Evolutionary conservation across 495 filamentous ascomycete species (phyloP).

Genomic region (Lepidopterella palustris): DNA sequence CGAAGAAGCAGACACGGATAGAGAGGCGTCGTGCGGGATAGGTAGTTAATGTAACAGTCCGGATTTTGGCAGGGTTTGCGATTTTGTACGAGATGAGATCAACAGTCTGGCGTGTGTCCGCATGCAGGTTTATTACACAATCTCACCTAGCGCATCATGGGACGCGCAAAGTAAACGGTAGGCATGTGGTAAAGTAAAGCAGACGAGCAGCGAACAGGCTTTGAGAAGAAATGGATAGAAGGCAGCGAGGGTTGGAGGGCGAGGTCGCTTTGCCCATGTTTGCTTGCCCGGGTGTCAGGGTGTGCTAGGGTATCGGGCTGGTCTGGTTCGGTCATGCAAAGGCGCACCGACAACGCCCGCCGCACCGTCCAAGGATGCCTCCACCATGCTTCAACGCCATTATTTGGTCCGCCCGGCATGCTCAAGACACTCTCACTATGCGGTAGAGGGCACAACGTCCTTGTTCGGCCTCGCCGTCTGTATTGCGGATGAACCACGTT

Average conservation of each 20-base stretch:
- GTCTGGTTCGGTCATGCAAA: neutral
- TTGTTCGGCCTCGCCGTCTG: neutral
- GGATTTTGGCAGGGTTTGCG: slow-evolving; percentile 15
- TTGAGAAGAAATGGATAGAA: neutral
- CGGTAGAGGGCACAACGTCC: neutral
- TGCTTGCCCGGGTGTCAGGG: no score
- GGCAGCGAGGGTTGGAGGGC: neutral
- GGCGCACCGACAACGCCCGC: no score
- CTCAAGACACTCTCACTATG: no score
- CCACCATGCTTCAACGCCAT: no score
- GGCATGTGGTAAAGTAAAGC: neutral
- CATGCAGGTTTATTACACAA: slow-evolving; percentile 22
- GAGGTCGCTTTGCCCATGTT: neutral
- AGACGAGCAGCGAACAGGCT: neutral
- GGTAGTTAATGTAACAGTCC: slow-evolving; percentile 14
- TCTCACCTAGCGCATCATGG: slow-evolving; percentile 11
- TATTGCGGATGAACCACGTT: neutral
- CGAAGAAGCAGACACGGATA: neutral
- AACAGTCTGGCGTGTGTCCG: slow-evolving; percentile 13
- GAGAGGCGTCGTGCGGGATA: slow-evolving; percentile 6
- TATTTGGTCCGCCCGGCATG: no score
- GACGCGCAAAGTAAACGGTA: slow-evolving; percentile 8
- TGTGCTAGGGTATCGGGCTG: neutral
- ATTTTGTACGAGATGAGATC: slow-evolving; percentile 18
- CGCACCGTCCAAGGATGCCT: no score